Conservation (phyloP, 768 basidiomycete genomes). For the Lactifluus hygrophoroides region DNA sequence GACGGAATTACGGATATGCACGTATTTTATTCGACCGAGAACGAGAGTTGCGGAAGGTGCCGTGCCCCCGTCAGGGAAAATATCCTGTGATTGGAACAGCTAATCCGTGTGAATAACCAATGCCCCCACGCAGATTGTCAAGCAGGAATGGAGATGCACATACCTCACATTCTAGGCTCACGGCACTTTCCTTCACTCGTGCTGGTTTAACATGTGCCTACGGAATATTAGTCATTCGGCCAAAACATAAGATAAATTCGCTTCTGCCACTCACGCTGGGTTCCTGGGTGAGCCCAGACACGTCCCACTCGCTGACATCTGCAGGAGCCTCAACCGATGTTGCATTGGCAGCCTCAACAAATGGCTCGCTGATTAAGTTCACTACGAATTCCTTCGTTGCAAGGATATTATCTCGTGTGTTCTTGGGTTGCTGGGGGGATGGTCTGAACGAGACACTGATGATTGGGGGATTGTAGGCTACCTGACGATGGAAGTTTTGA, state of each 20-base stretch:
- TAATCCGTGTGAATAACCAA: constrained; percentile 27
- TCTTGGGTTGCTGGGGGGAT: constrained; percentile 39
- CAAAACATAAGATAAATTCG: background rate
- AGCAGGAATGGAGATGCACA: background rate
- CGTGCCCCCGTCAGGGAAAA: constrained; percentile 31
- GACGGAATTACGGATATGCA: constrained; percentile 44
- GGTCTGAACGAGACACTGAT: constrained; percentile 52
- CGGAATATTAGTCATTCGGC: constrained; percentile 3
- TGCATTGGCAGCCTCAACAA: constrained; percentile 48
- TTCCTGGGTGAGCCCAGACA: constrained; percentile 49
- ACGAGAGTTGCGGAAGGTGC: constrained; percentile 38
- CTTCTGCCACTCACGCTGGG: constrained; percentile 37
- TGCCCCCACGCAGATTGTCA: constrained; percentile 3
- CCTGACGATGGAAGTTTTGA: constrained; percentile 28
- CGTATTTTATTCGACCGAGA: constrained; percentile 45
- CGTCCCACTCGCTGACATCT: constrained; percentile 47
- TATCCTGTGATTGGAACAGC: constrained; percentile 45
- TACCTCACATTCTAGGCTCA: constrained; percentile 57
- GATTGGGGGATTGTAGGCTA: constrained; percentile 57
- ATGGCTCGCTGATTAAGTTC: constrained; percentile 62
- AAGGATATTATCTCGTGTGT: constrained; percentile 58
- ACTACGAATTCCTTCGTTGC: constrained; percentile 61
- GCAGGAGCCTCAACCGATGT: constrained; percentile 48
- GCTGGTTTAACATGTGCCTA: constrained; percentile 43
- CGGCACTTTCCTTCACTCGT: constrained; percentile 48